These are phyloP conservation scores for Aspergillus ochraceus DNA, from an alignment of 2,329 filamentous ascomycete species.

Conservation along the genomic window DNA sequence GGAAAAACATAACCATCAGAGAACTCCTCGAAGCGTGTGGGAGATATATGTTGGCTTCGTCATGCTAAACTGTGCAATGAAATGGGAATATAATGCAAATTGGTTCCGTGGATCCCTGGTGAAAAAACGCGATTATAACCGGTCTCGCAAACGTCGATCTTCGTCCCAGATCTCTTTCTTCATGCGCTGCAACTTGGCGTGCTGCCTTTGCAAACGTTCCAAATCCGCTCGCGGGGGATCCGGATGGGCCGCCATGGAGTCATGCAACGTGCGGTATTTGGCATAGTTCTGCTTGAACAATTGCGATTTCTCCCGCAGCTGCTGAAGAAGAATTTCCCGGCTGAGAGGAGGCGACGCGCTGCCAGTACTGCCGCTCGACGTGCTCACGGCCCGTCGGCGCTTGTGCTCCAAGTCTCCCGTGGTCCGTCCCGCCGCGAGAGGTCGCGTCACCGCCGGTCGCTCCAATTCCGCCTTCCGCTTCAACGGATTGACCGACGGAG, in stretches of 20 bases:
- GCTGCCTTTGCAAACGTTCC: conserved; percentile 55
- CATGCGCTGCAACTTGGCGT: conserved; percentile 55
- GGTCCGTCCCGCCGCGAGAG: conserved; percentile 24
- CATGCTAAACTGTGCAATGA: conserved; percentile 13
- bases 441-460: conserved; percentile 20
- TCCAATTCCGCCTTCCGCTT: conserved; percentile 45
- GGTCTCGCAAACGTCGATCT: conserved; percentile 36
- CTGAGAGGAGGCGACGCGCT: conserved; percentile 42
- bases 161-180: conserved; percentile 58
- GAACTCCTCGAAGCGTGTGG: conserved; percentile 14
- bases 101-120: conserved; percentile 13
- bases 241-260: conserved; percentile 39
- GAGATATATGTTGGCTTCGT: conserved; percentile 9
- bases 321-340: conserved; percentile 37
- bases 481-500: conserved; percentile 31
- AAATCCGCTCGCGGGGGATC: conserved; percentile 52
- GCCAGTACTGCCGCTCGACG: conserved; percentile 44
- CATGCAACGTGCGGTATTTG: conserved; percentile 58
- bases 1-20: conserved; percentile 3
- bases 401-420: conserved; percentile 45
- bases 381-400: conserved; percentile 37
- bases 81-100: conserved; percentile 5
- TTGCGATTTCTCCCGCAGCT: conserved; percentile 42
- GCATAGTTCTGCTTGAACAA: conserved; percentile 60
- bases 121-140: conserved; percentile 13